phyloP scores from a whole-genome alignment of 345 rosid species.

The Salix exigua region DNA sequence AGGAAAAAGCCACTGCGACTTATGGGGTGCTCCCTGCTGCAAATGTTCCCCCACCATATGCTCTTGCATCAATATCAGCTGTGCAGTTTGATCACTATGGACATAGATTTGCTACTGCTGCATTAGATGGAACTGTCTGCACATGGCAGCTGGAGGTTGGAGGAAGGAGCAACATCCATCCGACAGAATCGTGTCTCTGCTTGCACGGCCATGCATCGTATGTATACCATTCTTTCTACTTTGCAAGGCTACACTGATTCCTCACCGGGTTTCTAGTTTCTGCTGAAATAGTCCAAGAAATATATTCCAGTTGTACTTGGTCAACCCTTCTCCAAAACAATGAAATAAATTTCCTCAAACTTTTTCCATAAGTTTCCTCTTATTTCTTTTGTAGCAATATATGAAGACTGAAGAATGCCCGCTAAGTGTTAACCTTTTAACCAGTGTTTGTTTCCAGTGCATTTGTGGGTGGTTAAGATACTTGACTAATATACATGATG shows the following conservation, averaged over 20 bases:
- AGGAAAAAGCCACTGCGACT: slow-evolving; percentile 79
- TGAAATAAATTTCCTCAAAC: neutral
- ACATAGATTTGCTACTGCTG: slow-evolving; percentile 83
- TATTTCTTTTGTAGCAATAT: neutral
- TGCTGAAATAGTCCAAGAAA: neutral
- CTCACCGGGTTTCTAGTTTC: neutral
- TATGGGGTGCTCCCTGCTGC: slow-evolving; percentile 89
- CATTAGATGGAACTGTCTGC: slow-evolving; percentile 88
- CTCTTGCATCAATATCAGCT: slow-evolving; percentile 82
- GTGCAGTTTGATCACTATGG: slow-evolving; percentile 81
- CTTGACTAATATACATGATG: neutral
- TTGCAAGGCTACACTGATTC: slow-evolving; percentile 1
- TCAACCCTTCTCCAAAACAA: neutral
- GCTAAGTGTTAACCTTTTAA: neutral
- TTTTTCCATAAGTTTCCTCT: neutral
- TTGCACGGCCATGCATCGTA: slow-evolving; percentile 82
- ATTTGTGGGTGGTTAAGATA: neutral
- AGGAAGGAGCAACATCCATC: slow-evolving; percentile 75
- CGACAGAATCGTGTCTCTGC: slow-evolving; percentile 88
- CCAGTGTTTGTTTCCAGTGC: neutral
- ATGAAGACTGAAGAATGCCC: neutral
- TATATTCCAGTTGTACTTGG: neutral
- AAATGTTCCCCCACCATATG: slow-evolving; percentile 80
- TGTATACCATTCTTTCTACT: slow-evolving; percentile 28
- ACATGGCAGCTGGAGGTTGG: slow-evolving; percentile 94